Conservation (phyloP, 306 rosid genomes). For the cucumber (Cucumis sativus) region Cucumber_9930_V3 NC_026660.2:25413001-25413500, state of each 20-base stretch:
- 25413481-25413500: neutral
- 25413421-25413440: neutral
- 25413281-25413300: neutral
- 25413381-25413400: neutral
- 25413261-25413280: neutral
- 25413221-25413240: neutral
- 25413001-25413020: neutral
- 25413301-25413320: slow-evolving; percentile 7
- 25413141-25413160: neutral
- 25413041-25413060: neutral
- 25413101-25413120: neutral
- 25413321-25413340: neutral
- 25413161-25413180: neutral
- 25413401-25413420: neutral
- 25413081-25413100: neutral
- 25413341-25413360: no score
- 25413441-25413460: neutral
- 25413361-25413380: neutral
- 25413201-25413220: neutral
- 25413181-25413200: neutral
- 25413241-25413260: neutral
- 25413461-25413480: no score
- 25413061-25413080: neutral
- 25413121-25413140: neutral
- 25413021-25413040: neutral